These are phyloP conservation scores for Babesia divergens DNA, from an alignment of 169 alveolate species.

Conservation along the genomic window DNA sequence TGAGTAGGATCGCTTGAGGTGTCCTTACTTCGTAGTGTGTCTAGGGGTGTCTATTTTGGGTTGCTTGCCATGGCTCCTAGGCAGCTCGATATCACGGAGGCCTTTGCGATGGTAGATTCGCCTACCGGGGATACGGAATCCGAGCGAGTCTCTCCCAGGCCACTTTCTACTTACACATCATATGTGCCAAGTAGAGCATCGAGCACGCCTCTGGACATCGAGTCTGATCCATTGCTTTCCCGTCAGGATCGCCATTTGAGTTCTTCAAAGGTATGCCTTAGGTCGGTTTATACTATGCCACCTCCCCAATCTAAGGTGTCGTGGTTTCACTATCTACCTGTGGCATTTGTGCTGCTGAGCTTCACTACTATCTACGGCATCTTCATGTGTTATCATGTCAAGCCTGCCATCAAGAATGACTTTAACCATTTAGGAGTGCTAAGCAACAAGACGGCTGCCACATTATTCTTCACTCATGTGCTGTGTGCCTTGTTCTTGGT, in stretches of 20 bases:
- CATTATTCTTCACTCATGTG: constrained; percentile 44
- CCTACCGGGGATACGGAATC: neutral
- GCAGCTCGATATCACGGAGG: neutral
- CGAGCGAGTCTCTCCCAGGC: constrained; percentile 31
- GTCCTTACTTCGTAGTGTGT: neutral
- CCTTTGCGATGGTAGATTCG: constrained; percentile 5
- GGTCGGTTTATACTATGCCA: constrained; percentile 23
- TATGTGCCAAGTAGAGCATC: constrained; percentile 16
- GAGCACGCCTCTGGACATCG: neutral
- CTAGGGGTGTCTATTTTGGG: constrained; percentile 12
- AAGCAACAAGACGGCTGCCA: constrained; percentile 44
- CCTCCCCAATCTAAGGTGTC: constrained; percentile 1
- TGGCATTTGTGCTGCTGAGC: constrained; percentile 14
- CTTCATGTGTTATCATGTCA: constrained; percentile 33
- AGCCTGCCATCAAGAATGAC: constrained; percentile 37
- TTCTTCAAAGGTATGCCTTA: constrained; percentile 4
- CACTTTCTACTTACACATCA: constrained; percentile 34
- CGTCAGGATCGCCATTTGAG: constrained; percentile 27
- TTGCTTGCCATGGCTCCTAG: constrained; percentile 11
- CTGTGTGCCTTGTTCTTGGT: constrained; percentile 65
- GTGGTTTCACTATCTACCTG: constrained; percentile 41
- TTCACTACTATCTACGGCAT: constrained; percentile 15
- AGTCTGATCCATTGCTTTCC: constrained; percentile 33
- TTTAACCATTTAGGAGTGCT: constrained; percentile 29
- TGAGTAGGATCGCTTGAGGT: too few species aligned